Percentiles rank a stretch among this genome's conserved stretches.
Conservation (phyloP, 2,329 filamentous ascomycete species). For the Pseudogymnoascus pannorum region DNA sequence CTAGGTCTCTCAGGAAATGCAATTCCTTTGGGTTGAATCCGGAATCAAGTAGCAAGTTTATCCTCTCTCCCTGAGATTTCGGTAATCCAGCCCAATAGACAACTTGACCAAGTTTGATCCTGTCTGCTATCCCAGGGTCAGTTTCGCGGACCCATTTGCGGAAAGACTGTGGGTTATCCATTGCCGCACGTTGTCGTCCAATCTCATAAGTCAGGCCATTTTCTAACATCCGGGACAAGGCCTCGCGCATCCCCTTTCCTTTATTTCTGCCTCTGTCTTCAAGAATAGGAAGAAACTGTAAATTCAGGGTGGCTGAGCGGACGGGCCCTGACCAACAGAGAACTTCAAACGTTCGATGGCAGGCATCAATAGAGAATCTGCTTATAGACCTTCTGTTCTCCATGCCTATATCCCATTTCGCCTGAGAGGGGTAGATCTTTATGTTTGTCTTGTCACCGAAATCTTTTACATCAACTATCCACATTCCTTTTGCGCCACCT, state of each 20-base stretch:
- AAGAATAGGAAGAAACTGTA: slow-evolving; percentile 62
- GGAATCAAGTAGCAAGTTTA: slow-evolving; percentile 48
- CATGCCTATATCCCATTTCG: slow-evolving; percentile 55
- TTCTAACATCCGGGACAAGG: slow-evolving; percentile 43
- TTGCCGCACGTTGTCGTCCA: slow-evolving; percentile 41
- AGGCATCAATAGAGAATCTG: slow-evolving; percentile 27
- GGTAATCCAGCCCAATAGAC: slow-evolving; percentile 21
- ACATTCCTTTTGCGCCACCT: slow-evolving; percentile 68
- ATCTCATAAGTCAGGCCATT: slow-evolving; percentile 46
- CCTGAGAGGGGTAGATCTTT: slow-evolving; percentile 57
- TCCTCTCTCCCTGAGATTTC: slow-evolving; percentile 36
- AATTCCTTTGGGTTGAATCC: slow-evolving; percentile 50
- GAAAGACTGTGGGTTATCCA: slow-evolving; percentile 43
- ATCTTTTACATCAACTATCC: slow-evolving; percentile 53
- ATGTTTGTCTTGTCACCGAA: slow-evolving; percentile 52
- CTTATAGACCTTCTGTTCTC: slow-evolving; percentile 27
- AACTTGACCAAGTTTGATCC: slow-evolving; percentile 23
- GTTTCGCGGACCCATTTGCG: slow-evolving; percentile 46
- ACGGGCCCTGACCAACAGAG: slow-evolving; percentile 40
- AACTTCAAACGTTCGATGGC: slow-evolving; percentile 60
- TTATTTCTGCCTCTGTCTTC: slow-evolving; percentile 47
- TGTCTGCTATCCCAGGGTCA: slow-evolving; percentile 34
- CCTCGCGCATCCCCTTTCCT: slow-evolving; percentile 35
- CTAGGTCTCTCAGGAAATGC: slow-evolving; percentile 41
- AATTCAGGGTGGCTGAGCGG: slow-evolving; percentile 51